A percentile compares a stretch with the other conserved stretches of the same genome.
Conservation (phyloP, 2,329 filamentous ascomycete genomes). For the Knufia petricola region DNA sequence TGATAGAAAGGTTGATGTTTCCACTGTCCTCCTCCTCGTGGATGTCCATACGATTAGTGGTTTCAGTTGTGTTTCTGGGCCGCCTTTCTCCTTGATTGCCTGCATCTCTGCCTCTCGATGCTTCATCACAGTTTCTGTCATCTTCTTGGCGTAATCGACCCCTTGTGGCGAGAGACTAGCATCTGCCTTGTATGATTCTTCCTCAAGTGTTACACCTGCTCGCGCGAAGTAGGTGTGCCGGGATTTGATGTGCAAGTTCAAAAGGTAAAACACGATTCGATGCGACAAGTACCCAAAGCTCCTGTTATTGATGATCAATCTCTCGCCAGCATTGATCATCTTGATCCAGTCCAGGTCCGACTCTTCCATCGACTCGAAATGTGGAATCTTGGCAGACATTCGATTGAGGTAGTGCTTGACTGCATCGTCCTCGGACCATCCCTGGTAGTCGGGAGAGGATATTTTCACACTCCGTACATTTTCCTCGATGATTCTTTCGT, state of each 20-base stretch:
- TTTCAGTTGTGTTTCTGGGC: conserved; percentile 58
- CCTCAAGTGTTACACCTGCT: conserved; percentile 74
- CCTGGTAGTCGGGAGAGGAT: conserved; percentile 87
- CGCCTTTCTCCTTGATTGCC: conserved; percentile 58
- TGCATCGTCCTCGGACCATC: conserved; percentile 85
- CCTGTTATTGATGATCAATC: conserved; percentile 92
- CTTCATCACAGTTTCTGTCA: conserved; percentile 72
- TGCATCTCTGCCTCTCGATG: conserved; percentile 76
- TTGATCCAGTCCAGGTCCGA: conserved; percentile 93
- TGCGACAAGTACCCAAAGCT: conserved; percentile 95
- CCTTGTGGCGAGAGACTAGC: conserved; percentile 74
- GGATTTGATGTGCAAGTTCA: conserved; percentile 94
- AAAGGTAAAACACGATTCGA: conserved; percentile 94
- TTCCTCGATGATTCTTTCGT: conserved; percentile 86
- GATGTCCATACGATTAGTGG: conserved; percentile 91
- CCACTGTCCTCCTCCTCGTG: conserved; percentile 77
- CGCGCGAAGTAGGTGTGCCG: conserved; percentile 24
- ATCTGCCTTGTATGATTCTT: conserved; percentile 87
- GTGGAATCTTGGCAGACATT: conserved; percentile 85
- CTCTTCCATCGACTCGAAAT: conserved; percentile 95
- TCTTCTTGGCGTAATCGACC: conserved; percentile 68
- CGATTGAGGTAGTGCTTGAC: conserved; percentile 83
- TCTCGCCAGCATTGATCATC: conserved; percentile 95
- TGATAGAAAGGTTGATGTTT: conserved; percentile 76
- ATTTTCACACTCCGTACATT: conserved; percentile 98